Conservation (phyloP, 164 flowering plant genomes). For the Magnolia sinica region DNA sequence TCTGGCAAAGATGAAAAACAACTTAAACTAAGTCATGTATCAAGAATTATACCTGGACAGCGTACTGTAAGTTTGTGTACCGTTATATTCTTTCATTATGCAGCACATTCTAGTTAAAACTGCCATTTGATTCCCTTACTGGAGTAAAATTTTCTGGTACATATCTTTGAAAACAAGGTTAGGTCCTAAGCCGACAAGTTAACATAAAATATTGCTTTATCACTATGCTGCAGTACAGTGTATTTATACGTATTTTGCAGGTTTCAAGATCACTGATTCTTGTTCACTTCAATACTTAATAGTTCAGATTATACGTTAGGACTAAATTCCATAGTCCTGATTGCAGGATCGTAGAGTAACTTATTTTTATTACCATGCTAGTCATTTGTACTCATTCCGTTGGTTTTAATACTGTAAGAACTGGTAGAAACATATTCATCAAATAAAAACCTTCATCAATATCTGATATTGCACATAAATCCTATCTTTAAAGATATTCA, state of each 20-base stretch:
- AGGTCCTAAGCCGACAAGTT: not conserved
- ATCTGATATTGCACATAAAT: too few relatives aligned
- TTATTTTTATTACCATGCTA: too few relatives aligned
- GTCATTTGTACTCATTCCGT: not conserved
- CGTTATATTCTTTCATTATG: not conserved
- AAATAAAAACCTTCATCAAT: too few relatives aligned
- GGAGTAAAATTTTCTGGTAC: not conserved
- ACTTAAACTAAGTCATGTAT: slow-evolving; percentile 67
- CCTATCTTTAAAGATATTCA: too few relatives aligned
- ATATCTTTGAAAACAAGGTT: not conserved
- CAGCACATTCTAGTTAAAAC: not conserved
- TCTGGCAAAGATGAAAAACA: slow-evolving; percentile 85
- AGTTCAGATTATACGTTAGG: too few relatives aligned
- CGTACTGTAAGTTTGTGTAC: slow-evolving; percentile 72
- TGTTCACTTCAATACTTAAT: too few relatives aligned
- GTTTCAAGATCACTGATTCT: too few relatives aligned
- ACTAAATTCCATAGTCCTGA: too few relatives aligned
- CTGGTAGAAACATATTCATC: not conserved
- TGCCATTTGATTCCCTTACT: not conserved
- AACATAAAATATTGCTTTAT: not conserved
- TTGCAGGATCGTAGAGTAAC: too few relatives aligned
- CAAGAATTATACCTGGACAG: slow-evolving; percentile 90
- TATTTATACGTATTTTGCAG: too few relatives aligned
- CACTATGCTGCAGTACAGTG: too few relatives aligned
- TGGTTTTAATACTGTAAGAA: not conserved